phyloP scores from a whole-genome alignment of 345 rosid species.

The Gossypium stocksii region DNA sequence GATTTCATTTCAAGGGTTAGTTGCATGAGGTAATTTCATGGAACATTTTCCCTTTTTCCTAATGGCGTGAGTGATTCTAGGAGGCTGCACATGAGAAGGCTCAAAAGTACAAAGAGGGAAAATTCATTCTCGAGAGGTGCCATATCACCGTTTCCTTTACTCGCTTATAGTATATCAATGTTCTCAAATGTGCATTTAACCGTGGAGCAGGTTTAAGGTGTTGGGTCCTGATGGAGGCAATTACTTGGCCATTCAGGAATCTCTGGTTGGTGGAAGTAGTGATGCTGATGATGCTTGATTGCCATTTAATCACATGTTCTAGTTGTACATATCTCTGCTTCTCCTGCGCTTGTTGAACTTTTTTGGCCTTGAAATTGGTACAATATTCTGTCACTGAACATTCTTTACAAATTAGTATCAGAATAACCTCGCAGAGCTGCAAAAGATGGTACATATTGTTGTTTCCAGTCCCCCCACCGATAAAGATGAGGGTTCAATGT shows the following conservation, averaged over 20 bases:
- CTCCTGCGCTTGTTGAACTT: conserved; percentile 5
- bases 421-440: neutral
- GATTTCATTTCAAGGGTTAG: neutral
- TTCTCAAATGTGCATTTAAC: conserved; percentile 13
- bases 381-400: neutral
- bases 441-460: neutral
- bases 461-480: neutral
- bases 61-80: conserved; percentile 28
- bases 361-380: conserved; percentile 6
- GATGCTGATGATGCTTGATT: conserved; percentile 50
- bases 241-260: conserved; percentile 35
- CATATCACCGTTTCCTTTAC: neutral
- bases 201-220: conserved; percentile 57
- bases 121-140: conserved; percentile 71
- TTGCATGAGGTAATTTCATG: conserved; percentile 16
- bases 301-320: neutral
- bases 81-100: conserved; percentile 48
- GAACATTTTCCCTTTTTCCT: conserved; percentile 18
- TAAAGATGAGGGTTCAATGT: neutral
- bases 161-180: conserved; percentile 13
- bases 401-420: neutral
- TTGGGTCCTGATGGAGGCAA: conserved; percentile 50
- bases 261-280: conserved; percentile 35
- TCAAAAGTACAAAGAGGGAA: conserved; percentile 81
- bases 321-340: conserved; percentile 22